These are phyloP conservation scores for Dendrobium officinale DNA, from an alignment of 106 monocot genomes.

Conservation along the genomic window DNA sequence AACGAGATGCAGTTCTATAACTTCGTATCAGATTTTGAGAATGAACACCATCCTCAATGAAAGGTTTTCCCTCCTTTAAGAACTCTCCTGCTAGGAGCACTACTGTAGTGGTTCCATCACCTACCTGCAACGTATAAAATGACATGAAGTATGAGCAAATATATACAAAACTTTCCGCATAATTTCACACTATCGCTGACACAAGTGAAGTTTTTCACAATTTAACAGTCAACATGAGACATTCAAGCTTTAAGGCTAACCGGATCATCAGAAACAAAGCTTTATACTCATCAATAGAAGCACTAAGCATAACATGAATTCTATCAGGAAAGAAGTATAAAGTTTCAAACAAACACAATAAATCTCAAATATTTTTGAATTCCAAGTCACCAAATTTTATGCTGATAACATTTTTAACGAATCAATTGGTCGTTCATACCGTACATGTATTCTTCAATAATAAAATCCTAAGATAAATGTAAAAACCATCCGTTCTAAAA, in stretches of 20 bases:
- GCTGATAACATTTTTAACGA: background rate
- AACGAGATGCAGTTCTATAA: constrained; percentile 59
- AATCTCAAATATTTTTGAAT: background rate
- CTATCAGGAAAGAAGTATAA: background rate
- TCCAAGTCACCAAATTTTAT: background rate
- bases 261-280: background rate
- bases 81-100: constrained; percentile 98
- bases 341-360: background rate
- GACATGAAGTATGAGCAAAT: background rate
- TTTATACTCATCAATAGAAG: background rate
- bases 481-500: background rate
- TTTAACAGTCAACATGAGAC: background rate
- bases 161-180: background rate
- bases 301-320: background rate
- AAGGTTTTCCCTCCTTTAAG: constrained; percentile 94
- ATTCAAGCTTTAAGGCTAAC: background rate
- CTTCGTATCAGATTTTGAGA: constrained; percentile 95
- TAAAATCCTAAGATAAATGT: background rate
- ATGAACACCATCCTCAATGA: constrained; percentile 95
- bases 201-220: background rate
- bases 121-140: constrained; percentile 46
- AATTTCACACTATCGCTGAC: background rate
- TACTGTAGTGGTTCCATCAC: constrained; percentile 98
- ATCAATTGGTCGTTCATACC: background rate
- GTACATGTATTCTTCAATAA: background rate